phyloP scores from a whole-genome alignment of 2,329 filamentous ascomycete genomes.

The Ophiostoma perfectum region DNA sequence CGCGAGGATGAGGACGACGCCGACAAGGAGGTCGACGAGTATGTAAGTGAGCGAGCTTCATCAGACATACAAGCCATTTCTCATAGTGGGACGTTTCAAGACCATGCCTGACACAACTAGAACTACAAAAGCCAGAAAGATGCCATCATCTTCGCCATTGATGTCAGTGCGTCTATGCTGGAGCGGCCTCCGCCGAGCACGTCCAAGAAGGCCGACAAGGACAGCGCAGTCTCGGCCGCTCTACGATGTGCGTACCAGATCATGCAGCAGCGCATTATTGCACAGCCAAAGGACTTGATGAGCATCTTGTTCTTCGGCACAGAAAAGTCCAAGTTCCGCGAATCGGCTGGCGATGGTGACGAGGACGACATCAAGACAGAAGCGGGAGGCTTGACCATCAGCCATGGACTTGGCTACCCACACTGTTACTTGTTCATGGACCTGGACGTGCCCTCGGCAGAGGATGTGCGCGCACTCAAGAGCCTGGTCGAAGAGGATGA shows the following conservation, averaged over 20 bases:
- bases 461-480: conserved; percentile 77
- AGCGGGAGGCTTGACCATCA: conserved; percentile 5
- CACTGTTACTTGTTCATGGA: conserved; percentile 90
- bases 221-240: conserved; percentile 75
- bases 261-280: conserved; percentile 98
- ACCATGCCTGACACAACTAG: background rate
- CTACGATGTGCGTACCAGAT: conserved; percentile 90
- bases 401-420: conserved; percentile 62
- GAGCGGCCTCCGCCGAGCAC: conserved; percentile 56
- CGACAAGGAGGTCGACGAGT: conserved; percentile 50
- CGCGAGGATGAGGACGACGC: conserved; percentile 62
- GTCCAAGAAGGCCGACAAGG: conserved; percentile 73
- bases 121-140: conserved; percentile 88
- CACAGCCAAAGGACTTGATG: conserved; percentile 95
- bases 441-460: conserved; percentile 77
- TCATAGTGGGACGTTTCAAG: background rate
- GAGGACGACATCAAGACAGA: conserved; percentile 27
- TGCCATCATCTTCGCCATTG: conserved; percentile 95
- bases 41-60: conserved; percentile 24
- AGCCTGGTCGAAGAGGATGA: conserved; percentile 69
- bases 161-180: conserved; percentile 86
- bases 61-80: background rate
- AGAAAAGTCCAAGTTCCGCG: conserved; percentile 69
- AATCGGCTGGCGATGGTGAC: conserved; percentile 3
- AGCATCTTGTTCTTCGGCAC: conserved; percentile 90